phyloP scores from a whole-genome alignment of 768 basidiomycete genomes.

The Hericium alpestre region DNA sequence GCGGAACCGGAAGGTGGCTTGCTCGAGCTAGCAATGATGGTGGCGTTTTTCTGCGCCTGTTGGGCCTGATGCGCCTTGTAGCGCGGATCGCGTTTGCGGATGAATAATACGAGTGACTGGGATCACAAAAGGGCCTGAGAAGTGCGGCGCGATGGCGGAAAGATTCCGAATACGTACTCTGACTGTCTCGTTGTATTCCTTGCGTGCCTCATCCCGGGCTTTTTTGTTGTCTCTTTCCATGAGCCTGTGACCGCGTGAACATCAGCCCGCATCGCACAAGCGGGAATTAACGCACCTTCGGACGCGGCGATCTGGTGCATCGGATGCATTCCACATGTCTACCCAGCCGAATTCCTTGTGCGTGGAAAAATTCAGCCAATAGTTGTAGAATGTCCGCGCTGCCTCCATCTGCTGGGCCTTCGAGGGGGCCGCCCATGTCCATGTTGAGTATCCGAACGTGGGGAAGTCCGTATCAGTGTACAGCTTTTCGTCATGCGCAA shows the following conservation, averaged over 20 bases:
- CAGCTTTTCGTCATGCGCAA: conserved; percentile 69
- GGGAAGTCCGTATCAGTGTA: conserved; percentile 48
- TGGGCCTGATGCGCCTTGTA: conserved; percentile 54
- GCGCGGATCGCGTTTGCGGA: conserved; percentile 83
- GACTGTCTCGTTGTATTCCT: conserved; percentile 89
- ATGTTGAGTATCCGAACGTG: conserved; percentile 70
- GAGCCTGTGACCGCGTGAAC: conserved; percentile 34
- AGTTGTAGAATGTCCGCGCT: conserved; percentile 68
- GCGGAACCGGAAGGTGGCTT: conserved; percentile 8
- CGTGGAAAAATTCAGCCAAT: conserved; percentile 81
- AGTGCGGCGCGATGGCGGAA: not conserved
- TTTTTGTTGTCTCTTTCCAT: conserved; percentile 98
- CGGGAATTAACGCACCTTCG: conserved; percentile 42
- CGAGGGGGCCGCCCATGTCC: conserved; percentile 51
- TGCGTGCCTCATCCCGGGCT: conserved; percentile 72
- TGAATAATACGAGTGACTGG: conserved; percentile 64
- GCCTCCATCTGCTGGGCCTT: conserved; percentile 37
- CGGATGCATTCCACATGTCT: conserved; percentile 71
- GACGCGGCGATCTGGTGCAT: conserved; percentile 80
- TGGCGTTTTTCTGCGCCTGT: conserved; percentile 32
- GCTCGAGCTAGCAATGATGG: conserved; percentile 8
- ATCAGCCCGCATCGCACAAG: not conserved
- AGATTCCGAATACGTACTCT: conserved; percentile 42
- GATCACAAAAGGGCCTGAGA: not conserved
- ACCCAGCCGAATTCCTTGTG: conserved; percentile 83